These are phyloP conservation scores for Arctium minus DNA, from an alignment of 129 eudicot species.

Conservation along the genomic window DNA sequence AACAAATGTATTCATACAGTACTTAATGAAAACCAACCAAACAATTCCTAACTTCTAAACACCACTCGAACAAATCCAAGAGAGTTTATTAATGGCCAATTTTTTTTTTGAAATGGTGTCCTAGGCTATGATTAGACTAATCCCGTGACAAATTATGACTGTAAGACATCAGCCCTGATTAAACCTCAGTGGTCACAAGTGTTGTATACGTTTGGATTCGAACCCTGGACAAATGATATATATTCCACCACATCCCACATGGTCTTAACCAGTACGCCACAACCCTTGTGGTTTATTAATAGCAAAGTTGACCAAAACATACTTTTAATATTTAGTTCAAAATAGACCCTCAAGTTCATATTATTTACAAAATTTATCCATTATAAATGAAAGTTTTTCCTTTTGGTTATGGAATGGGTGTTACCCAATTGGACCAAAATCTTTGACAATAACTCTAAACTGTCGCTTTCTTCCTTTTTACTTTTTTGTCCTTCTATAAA, in stretches of 20 bases:
- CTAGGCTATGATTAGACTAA: too few relatives aligned
- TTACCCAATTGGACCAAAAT: conserved; percentile 8
- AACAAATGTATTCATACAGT: too few relatives aligned
- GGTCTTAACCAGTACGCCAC: too few relatives aligned
- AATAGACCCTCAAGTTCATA: neutral
- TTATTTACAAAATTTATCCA: neutral
- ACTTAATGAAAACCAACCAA: too few relatives aligned
- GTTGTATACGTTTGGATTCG: too few relatives aligned
- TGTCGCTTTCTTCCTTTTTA: neutral
- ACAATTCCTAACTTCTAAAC: neutral
- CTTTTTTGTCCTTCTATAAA: conserved; percentile 2
- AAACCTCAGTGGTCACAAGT: too few relatives aligned
- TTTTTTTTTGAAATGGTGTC: too few relatives aligned
- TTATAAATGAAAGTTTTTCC: neutral
- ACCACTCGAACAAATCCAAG: neutral
- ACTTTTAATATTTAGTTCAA: neutral
- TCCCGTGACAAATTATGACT: too few relatives aligned
- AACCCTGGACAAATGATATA: too few relatives aligned
- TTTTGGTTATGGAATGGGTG: neutral
- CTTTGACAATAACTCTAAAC: neutral
- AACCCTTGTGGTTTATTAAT: neutral
- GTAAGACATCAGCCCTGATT: too few relatives aligned
- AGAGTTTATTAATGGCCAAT: neutral
- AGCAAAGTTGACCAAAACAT: neutral
- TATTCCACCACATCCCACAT: too few relatives aligned